Percentiles rank a stretch among this genome's conserved stretches.
phyloP scores from a whole-genome alignment of 1,139 yeast genomes.

The Maudiozyma humilis region DNA sequence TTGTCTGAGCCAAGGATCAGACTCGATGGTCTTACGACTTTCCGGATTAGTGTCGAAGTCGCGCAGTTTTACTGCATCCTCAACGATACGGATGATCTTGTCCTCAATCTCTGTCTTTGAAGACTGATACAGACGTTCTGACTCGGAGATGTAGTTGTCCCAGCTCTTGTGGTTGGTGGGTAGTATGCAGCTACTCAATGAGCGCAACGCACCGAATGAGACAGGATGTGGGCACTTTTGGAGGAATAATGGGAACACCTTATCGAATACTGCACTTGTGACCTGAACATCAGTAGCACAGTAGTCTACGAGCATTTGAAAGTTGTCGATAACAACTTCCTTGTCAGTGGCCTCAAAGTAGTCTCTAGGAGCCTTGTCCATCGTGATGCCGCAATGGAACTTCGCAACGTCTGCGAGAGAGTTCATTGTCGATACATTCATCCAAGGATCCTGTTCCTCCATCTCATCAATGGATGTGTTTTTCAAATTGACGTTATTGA shows the following conservation, averaged over 20 bases:
- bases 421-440: conserved; percentile 65
- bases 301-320: conserved; percentile 58
- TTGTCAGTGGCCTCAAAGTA: conserved; percentile 51
- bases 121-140: conserved; percentile 61
- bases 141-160: conserved; percentile 58
- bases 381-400: conserved; percentile 64
- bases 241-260: conserved; percentile 61
- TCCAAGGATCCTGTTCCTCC: conserved; percentile 58
- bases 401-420: conserved; percentile 75
- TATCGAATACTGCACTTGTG: conserved; percentile 62
- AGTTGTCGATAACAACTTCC: conserved; percentile 46
- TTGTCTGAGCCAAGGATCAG: conserved; percentile 86
- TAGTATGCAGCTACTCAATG: conserved; percentile 65
- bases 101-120: conserved; percentile 50
- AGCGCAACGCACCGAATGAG: conserved; percentile 79
- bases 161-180: conserved; percentile 67
- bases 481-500: conserved; percentile 10
- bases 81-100: conserved; percentile 53
- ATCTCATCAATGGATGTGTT: conserved; percentile 14
- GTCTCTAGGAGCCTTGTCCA: conserved; percentile 63
- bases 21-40: conserved; percentile 12
- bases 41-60: conserved; percentile 27
- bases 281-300: conserved; percentile 80
- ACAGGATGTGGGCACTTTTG: conserved; percentile 85
- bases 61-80: conserved; percentile 43